Evolutionary conservation across 495 filamentous ascomycete genomes (phyloP).

Genomic region (Friedmanniomyces simplex): DNA sequence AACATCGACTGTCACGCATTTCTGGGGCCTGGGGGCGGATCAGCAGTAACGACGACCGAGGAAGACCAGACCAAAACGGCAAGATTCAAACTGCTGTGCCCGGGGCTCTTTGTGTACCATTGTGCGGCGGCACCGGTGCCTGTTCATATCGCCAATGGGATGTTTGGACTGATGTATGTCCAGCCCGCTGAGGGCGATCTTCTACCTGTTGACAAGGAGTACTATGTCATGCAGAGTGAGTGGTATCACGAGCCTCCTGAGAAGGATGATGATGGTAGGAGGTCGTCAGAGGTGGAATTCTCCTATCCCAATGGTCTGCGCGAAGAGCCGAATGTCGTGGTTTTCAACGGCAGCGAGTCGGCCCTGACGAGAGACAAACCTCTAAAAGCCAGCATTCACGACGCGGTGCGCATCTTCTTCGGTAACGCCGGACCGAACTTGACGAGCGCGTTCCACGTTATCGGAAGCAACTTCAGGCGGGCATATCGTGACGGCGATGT

Average conservation of each 20-base stretch:
- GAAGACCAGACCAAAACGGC: slow-evolving; percentile 1
- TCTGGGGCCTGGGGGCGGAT: neutral
- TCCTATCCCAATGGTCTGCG: neutral
- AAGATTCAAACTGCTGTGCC: slow-evolving; percentile 4
- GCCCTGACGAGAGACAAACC: slow-evolving; percentile 3
- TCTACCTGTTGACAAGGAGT: slow-evolving; percentile 3
- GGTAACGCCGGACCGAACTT: slow-evolving; percentile 4
- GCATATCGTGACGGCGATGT: slow-evolving; percentile 1
- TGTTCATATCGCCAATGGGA: slow-evolving; percentile 6
- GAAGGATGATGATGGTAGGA: neutral
- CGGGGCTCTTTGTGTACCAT: neutral
- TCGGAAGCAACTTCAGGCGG: slow-evolving; percentile 4
- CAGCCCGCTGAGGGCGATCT: slow-evolving; percentile 2
- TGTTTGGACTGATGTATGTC: slow-evolving; percentile 7
- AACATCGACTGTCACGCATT: slow-evolving; percentile 3
- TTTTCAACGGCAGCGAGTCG: slow-evolving; percentile 2
- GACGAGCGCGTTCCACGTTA: slow-evolving; percentile 5
- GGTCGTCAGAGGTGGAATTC: slow-evolving; percentile 1
- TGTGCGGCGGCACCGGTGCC: slow-evolving; percentile 2
- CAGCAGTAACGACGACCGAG: slow-evolving; percentile 1
- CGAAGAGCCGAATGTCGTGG: slow-evolving; percentile 2
- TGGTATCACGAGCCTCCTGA: slow-evolving; percentile 3
- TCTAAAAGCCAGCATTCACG: neutral
- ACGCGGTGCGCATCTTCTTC: slow-evolving; percentile 3
- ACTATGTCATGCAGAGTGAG: slow-evolving; percentile 5